Base-by-base conservation (phyloP, 106 monocot species). In the Agapanthus africanus region DNA sequence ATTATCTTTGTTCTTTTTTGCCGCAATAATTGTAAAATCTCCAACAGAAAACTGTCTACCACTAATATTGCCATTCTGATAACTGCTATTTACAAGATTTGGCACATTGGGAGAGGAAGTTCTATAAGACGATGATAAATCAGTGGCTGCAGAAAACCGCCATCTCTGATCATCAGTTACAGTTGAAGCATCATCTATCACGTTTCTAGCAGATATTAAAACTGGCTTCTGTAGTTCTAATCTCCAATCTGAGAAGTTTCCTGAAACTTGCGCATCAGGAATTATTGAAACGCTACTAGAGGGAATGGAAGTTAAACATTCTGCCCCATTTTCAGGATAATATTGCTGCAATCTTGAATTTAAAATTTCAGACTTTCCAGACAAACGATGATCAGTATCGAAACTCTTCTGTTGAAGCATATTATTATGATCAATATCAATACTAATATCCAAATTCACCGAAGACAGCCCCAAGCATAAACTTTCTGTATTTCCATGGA, bases 371-470 rank as follows among this genome's bases (percentile, higher is more conserved):
- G 41, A 71, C 4, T 34, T 40, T 36, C n/a, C 32, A 52, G 15
- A 25, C 38, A 63, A 65, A 32, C 22, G 25, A 33, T 19, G 37
- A 73, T 39, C 54, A 59, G 40, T 21, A 56, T 56, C 32, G 26
- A 56, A 50, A 50, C 63, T 59, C 19, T 68, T 65, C 33, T 75
- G 67, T 37, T 44, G 21, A 10, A n/a, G 32, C 32, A n/a, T 50
- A 33, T n/a, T 35, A 11, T 33, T 50, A 68, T 33, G 68, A 68
- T 50, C 50, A 50, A 46, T 33, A 3, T 49, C 32, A n/a, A 41
- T 21, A 60, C 38, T 32, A 26, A 23, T 52, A 54, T 79, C 71
- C 21, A 74, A 7, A 18, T 79, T 83, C 38, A 71, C 44, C 49
- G 65, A 65, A n/a, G 79, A 70, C 19, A 76, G 31, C 26, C 46